Base-by-base conservation (phyloP, 495 filamentous ascomycete species). In the Aspergillus egyptiacus region DNA sequence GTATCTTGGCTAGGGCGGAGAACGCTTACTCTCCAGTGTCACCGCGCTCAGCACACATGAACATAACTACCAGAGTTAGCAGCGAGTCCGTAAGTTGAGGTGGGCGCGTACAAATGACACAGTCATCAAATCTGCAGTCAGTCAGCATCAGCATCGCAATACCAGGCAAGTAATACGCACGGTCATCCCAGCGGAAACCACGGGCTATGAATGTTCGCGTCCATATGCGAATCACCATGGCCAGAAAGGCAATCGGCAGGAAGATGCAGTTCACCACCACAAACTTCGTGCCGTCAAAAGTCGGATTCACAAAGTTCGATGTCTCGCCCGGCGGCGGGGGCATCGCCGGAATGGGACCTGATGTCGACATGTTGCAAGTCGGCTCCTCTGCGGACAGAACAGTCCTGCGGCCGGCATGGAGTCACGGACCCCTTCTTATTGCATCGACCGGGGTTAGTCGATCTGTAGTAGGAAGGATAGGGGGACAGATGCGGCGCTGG, bases 141-240 rank as follows among this genome's bases (percentile, higher is more conserved):
- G 44, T 57, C 43, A 59, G 39, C 20, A 34, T 1, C 15, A 6
- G 13, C 25, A 25, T 2, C 30, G 14, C 9, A 19, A n/a, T n/a
- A 20, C 9, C 9, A 5, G 17, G 17, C 2, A 5, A 27, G 10
- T 6, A 10, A 3, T 13, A 62, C 67, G 46, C 41, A 70, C 71
- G 67, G 50, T 72, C 71, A 59, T 71, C 69, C 55, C 51, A 62
- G 8, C 60, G 56, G 42, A 70, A 66, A 36, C 56, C 60, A 14
- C 62, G 63, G 55, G 66, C 61, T 20, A 70, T 53, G 25, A 62
- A 64, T 4, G 63, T 11, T 7, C 64, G 56, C 6, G 69, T 70
- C 60, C 64, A 74, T 33, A 59, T 57, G 9, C 71, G 54, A 15
- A 72, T 47, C 8, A 40, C 44, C n/a, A 71, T 36, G 7, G 62